These are phyloP conservation scores for Achaetomium macrosporum DNA, from an alignment of 2,329 filamentous ascomycete species.

Conservation along the genomic window DNA sequence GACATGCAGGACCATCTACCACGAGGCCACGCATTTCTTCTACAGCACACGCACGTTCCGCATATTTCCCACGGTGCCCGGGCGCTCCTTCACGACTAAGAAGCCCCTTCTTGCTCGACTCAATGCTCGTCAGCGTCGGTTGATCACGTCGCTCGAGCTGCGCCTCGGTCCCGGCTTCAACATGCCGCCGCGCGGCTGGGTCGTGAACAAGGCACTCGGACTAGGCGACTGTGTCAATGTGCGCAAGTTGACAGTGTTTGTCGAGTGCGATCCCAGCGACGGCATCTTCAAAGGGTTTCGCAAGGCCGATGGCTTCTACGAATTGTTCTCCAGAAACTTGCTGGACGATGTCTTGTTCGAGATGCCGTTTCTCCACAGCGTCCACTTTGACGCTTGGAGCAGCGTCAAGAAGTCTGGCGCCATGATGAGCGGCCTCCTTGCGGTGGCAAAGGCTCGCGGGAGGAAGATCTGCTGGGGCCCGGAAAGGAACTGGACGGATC, in stretches of 20 bases:
- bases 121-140: conserved; percentile 52
- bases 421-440: conserved; percentile 57
- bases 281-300: conserved; percentile 63
- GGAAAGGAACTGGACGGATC: conserved; percentile 59
- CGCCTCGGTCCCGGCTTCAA: conserved; percentile 69
- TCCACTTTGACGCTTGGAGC: conserved; percentile 66
- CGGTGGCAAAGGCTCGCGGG: conserved; percentile 42
- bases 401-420: conserved; percentile 59
- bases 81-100: conserved; percentile 66
- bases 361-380: conserved; percentile 48
- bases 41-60: conserved; percentile 59
- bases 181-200: conserved; percentile 64
- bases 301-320: conserved; percentile 62
- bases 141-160: conserved; percentile 60
- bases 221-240: conserved; percentile 56
- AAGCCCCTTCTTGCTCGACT: conserved; percentile 64
- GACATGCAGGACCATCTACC: conserved; percentile 54
- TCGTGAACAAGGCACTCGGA: conserved; percentile 59
- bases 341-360: conserved; percentile 51
- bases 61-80: conserved; percentile 59
- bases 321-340: conserved; percentile 56
- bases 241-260: conserved; percentile 57
- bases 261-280: conserved; percentile 67
- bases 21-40: conserved; percentile 60
- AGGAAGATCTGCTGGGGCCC: conserved; percentile 62